Conservation (phyloP, 345 rosid genomes). For the Erodium maritimum region DNA sequence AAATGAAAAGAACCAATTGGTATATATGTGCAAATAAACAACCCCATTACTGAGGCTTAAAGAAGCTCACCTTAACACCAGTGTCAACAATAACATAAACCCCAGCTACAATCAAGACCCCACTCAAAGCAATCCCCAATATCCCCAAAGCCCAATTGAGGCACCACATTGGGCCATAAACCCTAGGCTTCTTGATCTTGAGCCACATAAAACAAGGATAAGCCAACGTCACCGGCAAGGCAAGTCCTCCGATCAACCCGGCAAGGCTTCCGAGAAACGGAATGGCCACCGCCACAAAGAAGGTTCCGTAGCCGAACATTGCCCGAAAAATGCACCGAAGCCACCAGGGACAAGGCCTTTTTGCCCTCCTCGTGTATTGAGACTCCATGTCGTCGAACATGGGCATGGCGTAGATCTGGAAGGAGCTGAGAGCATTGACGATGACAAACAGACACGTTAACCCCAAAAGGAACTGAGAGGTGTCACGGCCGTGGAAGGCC, state of each 20-base stretch:
- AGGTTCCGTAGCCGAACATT: constrained; percentile 23
- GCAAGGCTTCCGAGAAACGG: constrained; percentile 44
- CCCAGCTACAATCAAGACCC: constrained; percentile 30
- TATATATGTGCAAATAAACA: too few relatives aligned
- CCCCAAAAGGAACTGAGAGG: constrained; percentile 27
- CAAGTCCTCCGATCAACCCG: constrained; percentile 48
- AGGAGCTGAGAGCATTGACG: constrained; percentile 39
- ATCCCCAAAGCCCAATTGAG: constrained; percentile 46
- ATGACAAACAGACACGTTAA: constrained; percentile 40
- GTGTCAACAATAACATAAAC: constrained; percentile 30
- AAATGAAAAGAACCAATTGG: too few relatives aligned
- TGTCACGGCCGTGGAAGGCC: constrained; percentile 23
- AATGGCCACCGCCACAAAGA: constrained; percentile 44
- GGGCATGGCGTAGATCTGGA: constrained; percentile 64
- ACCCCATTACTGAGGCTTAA: constrained; percentile 25
- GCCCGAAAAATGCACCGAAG: constrained; percentile 31
- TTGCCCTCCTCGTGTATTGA: constrained; percentile 16
- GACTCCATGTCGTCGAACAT: constrained; percentile 46
- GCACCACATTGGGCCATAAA: constrained; percentile 33
- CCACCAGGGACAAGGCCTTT: constrained; percentile 42
- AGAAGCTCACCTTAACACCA: constrained; percentile 47
- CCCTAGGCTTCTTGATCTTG: constrained; percentile 34
- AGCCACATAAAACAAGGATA: constrained; percentile 73
- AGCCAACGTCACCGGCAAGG: constrained; percentile 48
- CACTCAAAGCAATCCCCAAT: constrained; percentile 38